phyloP scores from a whole-genome alignment of 192 early-diverging fungal species.

The Paraglomus brasilianum region DNA sequence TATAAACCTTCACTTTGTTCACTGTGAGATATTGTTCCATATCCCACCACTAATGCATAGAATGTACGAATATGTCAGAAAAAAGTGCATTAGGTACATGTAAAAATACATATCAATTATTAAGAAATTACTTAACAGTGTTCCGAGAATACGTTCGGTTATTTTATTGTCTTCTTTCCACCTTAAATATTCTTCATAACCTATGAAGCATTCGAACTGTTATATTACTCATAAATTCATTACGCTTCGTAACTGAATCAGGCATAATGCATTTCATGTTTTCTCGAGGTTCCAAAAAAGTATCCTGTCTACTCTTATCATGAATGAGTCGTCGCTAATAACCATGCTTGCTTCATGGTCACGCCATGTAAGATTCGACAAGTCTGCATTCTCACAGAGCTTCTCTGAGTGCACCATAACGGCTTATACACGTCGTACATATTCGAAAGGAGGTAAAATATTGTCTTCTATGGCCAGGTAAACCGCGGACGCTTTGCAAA shows the following conservation, averaged over 20 bases:
- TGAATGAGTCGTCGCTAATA: conserved; percentile 20
- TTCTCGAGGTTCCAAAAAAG: conserved; percentile 11
- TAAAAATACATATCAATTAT: not conserved
- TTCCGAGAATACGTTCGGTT: conserved; percentile 1
- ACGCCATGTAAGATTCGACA: conserved; percentile 4
- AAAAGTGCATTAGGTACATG: not conserved
- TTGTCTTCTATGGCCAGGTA: too few species aligned
- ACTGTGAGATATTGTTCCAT: conserved; percentile 8
- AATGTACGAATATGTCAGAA: not conserved
- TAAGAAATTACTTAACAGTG: not conserved
- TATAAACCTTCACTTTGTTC: conserved; percentile 19
- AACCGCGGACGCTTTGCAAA: too few species aligned
- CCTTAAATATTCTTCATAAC: conserved; percentile 1
- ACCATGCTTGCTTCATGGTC: conserved; percentile 21
- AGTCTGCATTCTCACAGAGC: not conserved
- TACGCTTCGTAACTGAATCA: conserved; percentile 3
- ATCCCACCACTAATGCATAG: not conserved
- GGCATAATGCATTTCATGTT: conserved; percentile 6
- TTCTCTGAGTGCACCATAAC: conserved; percentile 27
- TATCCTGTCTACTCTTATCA: not conserved
- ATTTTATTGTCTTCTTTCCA: conserved; percentile 27
- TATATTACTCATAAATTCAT: conserved; percentile 5
- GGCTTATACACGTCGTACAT: too few species aligned
- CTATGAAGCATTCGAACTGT: not conserved
- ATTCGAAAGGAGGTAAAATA: too few species aligned